Evolutionary conservation across 148 eudicot genomes (phyloP).

Genomic region (Persicaria maculosa): DNA sequence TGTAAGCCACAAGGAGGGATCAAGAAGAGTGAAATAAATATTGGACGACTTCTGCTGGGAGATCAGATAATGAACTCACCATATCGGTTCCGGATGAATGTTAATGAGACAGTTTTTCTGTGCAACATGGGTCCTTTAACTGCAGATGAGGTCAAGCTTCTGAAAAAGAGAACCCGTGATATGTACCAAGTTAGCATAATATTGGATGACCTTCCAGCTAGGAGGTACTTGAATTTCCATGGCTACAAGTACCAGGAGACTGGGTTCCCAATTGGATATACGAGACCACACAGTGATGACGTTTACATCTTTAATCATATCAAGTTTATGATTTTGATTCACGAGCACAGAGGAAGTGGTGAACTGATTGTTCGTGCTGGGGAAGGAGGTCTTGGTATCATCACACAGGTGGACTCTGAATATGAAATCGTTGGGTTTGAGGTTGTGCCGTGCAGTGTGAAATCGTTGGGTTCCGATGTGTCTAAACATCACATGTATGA

Average conservation of each 20-base stretch:
- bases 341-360: slow-evolving; percentile 58
- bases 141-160: slow-evolving; percentile 53
- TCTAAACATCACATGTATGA: slow-evolving; percentile 49
- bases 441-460: slow-evolving; percentile 59
- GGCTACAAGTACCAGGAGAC: slow-evolving; percentile 53
- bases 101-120: slow-evolving; percentile 47
- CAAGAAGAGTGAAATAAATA: slow-evolving; percentile 72
- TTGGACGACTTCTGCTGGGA: slow-evolving; percentile 81
- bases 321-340: slow-evolving; percentile 53
- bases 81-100: slow-evolving; percentile 58
- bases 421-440: slow-evolving; percentile 60
- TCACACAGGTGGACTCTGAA: slow-evolving; percentile 41
- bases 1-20: slow-evolving; percentile 48
- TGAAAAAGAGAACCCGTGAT: slow-evolving; percentile 61
- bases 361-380: slow-evolving; percentile 57
- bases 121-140: slow-evolving; percentile 42
- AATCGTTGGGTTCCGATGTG: slow-evolving; percentile 45
- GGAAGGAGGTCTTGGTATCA: slow-evolving; percentile 57
- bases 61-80: slow-evolving; percentile 70
- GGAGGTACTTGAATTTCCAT: slow-evolving; percentile 49
- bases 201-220: slow-evolving; percentile 64
- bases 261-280: slow-evolving; percentile 58
- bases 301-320: slow-evolving; percentile 61
- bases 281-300: slow-evolving; percentile 33
- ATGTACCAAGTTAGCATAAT: slow-evolving; percentile 68